Evolutionary conservation across 495 filamentous ascomycete genomes (phyloP).

Genomic region (Neurospora sp.): DNA sequence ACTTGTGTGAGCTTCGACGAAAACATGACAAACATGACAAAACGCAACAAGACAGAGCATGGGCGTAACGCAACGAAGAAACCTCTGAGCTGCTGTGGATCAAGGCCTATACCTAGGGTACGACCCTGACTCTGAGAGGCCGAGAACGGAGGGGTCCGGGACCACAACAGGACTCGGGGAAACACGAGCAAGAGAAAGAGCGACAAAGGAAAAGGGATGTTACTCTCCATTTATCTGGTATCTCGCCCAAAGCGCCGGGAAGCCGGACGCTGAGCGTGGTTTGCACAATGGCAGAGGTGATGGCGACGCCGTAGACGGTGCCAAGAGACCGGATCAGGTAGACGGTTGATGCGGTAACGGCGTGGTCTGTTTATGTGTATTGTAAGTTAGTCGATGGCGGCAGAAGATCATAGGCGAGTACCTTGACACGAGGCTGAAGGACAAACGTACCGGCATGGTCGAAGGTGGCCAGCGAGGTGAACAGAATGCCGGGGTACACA

Average conservation of each 20-base stretch:
- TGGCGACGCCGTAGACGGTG: slow-evolving; percentile 53
- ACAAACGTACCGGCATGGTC: slow-evolving; percentile 44
- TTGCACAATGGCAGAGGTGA: slow-evolving; percentile 53
- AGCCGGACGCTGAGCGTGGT: slow-evolving; percentile 50
- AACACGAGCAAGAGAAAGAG: background rate
- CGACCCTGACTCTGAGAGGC: background rate
- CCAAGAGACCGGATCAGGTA: slow-evolving; percentile 56
- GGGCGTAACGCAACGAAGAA: background rate
- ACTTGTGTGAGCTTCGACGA: background rate
- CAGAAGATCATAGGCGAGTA: background rate
- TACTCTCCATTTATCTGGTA: slow-evolving; percentile 61
- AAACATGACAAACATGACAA: background rate
- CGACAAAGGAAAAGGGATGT: slow-evolving; percentile 23
- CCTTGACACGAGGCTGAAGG: background rate
- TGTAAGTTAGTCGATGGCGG: background rate
- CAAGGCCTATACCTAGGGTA: background rate
- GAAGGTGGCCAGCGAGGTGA: slow-evolving; percentile 53
- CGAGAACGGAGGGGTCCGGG: background rate
- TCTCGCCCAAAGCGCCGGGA: slow-evolving; percentile 45
- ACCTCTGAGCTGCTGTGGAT: background rate
- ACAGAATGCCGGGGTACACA: slow-evolving; percentile 51
- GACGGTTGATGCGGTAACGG: slow-evolving; percentile 52
- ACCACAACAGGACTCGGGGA: background rate
- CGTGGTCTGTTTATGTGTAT: slow-evolving; percentile 39
- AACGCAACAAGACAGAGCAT: background rate